Conservation (phyloP, 805 yeast species). For the Priceomyces fermenticarens region DNA sequence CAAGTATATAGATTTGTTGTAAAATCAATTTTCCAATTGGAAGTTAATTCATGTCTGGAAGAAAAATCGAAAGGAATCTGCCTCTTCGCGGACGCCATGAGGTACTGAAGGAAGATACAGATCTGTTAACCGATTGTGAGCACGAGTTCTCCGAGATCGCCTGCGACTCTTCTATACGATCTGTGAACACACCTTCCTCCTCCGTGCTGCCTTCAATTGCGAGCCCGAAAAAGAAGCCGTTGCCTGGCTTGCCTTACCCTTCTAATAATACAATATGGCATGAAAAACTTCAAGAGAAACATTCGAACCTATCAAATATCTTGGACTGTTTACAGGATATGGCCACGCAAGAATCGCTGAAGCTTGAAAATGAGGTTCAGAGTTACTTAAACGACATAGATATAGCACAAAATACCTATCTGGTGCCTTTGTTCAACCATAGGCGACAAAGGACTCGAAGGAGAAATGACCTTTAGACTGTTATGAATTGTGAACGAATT, state of each 20-base stretch:
- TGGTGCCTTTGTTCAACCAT: slow-evolving; percentile 7
- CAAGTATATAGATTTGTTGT: too few species aligned
- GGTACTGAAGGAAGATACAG: too few species aligned
- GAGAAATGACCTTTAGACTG: not conserved
- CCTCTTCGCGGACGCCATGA: too few species aligned
- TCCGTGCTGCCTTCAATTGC: not conserved
- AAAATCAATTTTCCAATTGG: too few species aligned
- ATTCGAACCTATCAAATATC: slow-evolving; percentile 13
- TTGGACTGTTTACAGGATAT: slow-evolving; percentile 28
- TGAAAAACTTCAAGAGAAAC: slow-evolving; percentile 5
- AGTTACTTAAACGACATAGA: slow-evolving; percentile 12
- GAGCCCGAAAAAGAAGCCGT: not conserved
- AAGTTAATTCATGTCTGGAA: too few species aligned
- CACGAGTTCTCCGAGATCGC: not conserved
- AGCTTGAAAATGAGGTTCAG: slow-evolving; percentile 14
- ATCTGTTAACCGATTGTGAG: not conserved
- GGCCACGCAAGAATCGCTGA: slow-evolving; percentile 18
- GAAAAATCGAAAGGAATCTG: too few species aligned
- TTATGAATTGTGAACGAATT: not conserved
- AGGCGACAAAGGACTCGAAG: not conserved
- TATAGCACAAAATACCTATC: slow-evolving; percentile 20
- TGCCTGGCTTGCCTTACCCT: not conserved
- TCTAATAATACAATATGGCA: not conserved
- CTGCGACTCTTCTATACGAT: not conserved
- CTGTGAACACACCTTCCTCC: not conserved